Base-by-base conservation (phyloP, 2,329 filamentous ascomycete species). In the Allantophomopsis lycopodina region DNA sequence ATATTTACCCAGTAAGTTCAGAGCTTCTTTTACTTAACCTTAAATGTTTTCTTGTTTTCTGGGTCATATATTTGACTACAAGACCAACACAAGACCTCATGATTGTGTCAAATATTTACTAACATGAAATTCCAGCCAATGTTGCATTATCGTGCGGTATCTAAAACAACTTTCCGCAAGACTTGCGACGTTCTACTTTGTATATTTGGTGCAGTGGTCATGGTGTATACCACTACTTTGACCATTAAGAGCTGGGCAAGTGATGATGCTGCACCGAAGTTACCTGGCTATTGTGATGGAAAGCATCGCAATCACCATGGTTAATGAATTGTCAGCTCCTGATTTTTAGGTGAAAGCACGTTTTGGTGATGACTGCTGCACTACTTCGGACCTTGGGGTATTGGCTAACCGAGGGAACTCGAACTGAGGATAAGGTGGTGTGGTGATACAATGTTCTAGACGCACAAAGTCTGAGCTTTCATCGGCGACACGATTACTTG, bases 1-100 rank as follows among this genome's bases (percentile, higher is more conserved):
- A 93, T 55, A 93, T 98, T 40, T 98, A 98, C 57, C 93, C 91
- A 48, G 88, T 95, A 71, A 71, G 85, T 76, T 32, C 17, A 14
- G 31, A 23, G 28, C n/a, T 20, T 28, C 7, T 31, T 17, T 18
- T 16, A 6, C 10, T 38, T 33, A 36, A 39, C 37, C 32, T 40
- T 39, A 18, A 37, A 30, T 18, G 35, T 16, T 37, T 17, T 14
- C 35, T 16, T 31, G 4, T 33, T 28, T 12, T 28, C 8, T 8
- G 3, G 11, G 11, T 3, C 8, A 5, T 28, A 10, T 28, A 28
- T 12, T 12, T 10, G 23, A 28, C 7, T 28, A 28, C 7, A 6
- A 3, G 4, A 5, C 8, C 8, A 5, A 12, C 23, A 28, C 23
- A 28, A 8, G 5, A 28, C 3, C 23, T 28, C 23, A 28, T 4